Evolutionary conservation across 2,329 filamentous ascomycete genomes (phyloP), one percentile per base, ranked within the genome.

Genomic region (Claviceps pazoutovae): DNA sequence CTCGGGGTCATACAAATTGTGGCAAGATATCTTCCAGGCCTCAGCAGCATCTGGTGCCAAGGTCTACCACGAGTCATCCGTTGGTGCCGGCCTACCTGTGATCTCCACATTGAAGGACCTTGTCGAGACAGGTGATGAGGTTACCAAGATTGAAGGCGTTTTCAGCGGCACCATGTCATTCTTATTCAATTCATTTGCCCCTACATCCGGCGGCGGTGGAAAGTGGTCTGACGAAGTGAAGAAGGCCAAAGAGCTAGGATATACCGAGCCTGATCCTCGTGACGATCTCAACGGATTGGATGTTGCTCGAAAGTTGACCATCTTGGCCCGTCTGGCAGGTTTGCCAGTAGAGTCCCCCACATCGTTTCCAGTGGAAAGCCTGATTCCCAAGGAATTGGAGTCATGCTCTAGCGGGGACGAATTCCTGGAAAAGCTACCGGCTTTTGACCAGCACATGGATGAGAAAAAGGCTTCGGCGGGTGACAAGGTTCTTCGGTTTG

Each of bases 131-230:
- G 93, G 93, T 43, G 93, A 98, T 64, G 77, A 88, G 65, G 84
- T 98, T 5, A 88, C 80, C 51, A 90, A 84, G 71, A 94, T 98
- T 59, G 91, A 97, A 71, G 93, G 93, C 58, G 90, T 98, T 49
- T 97, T 98, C 72, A 95, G 88, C 55, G 93, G 93, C 57, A 98
- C 93, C 51, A 91, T 98, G 82, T 94, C 87, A 41, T 98, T 96
- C 76, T 76, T 98, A 42, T 97, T 98, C 81, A 97, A 97, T 75
- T 90, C 82, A 21, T 98, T 97, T 67, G 88, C 90, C 48, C 93
- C 93, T 0, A 82, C 83, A 2, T 79, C 81, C 48, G 85, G 84
- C 5, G 59, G 67, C 55, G 86, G 86, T 37, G 88, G 87, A 50
- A 82, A 84, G 62, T 98, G 94, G 84, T 93, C 88, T 44, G 85